Conservation (phyloP, 179 eudicot genomes). For the Actinidia polygama region DNA sequence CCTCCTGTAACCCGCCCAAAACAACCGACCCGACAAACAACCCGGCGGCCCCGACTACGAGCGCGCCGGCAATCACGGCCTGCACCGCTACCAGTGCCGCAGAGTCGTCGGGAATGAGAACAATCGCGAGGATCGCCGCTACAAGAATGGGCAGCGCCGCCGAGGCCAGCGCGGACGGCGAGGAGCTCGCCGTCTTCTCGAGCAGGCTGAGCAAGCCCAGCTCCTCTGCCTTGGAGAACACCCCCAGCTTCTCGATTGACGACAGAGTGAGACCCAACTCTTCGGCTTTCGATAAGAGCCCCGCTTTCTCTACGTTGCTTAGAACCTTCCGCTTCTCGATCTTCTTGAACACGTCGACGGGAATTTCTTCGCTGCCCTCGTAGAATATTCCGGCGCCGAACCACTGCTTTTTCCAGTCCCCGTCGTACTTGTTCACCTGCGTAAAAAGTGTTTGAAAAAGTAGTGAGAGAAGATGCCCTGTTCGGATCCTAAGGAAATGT, state of each 20-base stretch:
- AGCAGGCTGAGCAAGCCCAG: conserved; percentile 80
- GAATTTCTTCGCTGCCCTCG: conserved; percentile 79
- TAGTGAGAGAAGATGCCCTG: too few species aligned
- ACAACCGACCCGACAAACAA: conserved; percentile 74
- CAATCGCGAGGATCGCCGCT: conserved; percentile 64
- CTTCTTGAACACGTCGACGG: conserved; percentile 89
- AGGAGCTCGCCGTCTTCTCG: conserved; percentile 58
- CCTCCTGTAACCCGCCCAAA: too few species aligned
- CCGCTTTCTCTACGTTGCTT: conserved; percentile 88
- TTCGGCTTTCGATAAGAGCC: conserved; percentile 84
- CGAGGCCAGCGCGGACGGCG: conserved; percentile 79
- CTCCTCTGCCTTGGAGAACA: conserved; percentile 89
- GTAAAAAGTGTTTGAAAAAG: not conserved
- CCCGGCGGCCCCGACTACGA: conserved; percentile 64
- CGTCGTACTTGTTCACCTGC: conserved; percentile 88
- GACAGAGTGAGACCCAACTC: conserved; percentile 77
- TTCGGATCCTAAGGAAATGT: too few species aligned
- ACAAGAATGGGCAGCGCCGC: conserved; percentile 68
- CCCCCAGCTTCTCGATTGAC: conserved; percentile 83
- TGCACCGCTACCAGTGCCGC: conserved; percentile 62
- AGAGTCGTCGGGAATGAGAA: conserved; percentile 83
- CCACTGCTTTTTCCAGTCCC: conserved; percentile 78
- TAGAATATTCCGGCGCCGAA: conserved; percentile 86
- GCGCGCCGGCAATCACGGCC: conserved; percentile 55
- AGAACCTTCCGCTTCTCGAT: conserved; percentile 79